Base-by-base conservation (phyloP, 2,329 filamentous ascomycete genomes). In the Colletotrichum endophyticum region DNA sequence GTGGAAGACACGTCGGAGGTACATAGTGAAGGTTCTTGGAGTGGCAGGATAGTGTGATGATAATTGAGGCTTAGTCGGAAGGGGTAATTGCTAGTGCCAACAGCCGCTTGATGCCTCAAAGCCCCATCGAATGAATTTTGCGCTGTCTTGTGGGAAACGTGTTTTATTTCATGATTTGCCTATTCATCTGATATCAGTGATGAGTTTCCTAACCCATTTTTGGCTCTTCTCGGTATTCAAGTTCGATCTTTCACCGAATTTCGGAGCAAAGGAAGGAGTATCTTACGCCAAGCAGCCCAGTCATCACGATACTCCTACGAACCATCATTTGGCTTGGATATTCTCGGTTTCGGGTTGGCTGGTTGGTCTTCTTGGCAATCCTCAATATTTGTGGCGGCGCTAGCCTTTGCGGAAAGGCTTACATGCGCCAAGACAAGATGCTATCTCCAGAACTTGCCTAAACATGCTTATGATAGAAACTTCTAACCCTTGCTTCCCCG, bases 21-120 rank as follows among this genome's bases (percentile, higher is more conserved):
- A 6, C 39, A 44, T 44, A 1, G 1, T n/a, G 39, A n/a, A 0
- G 2, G 9, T 0, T 44, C 2, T 8, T 44, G 0, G 19, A 44
- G 5, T 6, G 39, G 19, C 19, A n/a, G 39, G 5, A 0, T 6
- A 44, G 39, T 12, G 39, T 44, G 39, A 44, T 12, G 9, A 4
- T 44, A 12, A n/a, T 44, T n/a, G 39, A 44, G 9, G 19, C 39
- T n/a, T 44, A 1, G 9, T 44, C 0, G 5, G 39, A 12, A 44
- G 5, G 19, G 39, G 2, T n/a, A 11, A n/a, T 44, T 9, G 39
- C 39, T 6, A 1, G 19, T 11, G 19, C 5, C 19, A 0, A 44
- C 19, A 0, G 3, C 39, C 19, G 19, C 19, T 44, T 44, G 19
- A 44, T n/a, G 19, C 1, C 19, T 44, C 19, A 11, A 44, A 1